Evolutionary conservation across 441 rosid species (phyloP).

Genomic region (Erysimum pusillum): DNA sequence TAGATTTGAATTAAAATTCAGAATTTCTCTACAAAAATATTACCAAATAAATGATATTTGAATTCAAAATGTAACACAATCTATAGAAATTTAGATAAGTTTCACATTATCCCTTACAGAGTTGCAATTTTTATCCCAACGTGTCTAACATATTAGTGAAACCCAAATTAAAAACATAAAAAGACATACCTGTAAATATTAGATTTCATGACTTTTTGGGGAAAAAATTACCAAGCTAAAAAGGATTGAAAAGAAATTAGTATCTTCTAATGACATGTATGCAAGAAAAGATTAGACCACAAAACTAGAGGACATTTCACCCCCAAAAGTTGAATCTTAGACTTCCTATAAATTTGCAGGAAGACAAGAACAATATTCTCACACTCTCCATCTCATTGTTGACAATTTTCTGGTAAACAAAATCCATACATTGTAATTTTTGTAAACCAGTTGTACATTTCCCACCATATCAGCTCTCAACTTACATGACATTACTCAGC

Average conservation of each 20-base stretch:
- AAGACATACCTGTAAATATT: not conserved
- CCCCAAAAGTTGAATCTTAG: not conserved
- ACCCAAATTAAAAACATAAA: not conserved
- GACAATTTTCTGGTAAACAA: not conserved
- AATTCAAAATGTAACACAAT: not conserved
- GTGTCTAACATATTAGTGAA: not conserved
- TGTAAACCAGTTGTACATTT: not conserved
- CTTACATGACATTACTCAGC: too few relatives aligned
- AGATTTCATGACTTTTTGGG: slow-evolving; percentile 7
- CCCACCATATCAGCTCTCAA: not conserved
- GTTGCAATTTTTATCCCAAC: not conserved
- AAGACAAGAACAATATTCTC: slow-evolving; percentile 4
- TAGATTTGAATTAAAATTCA: not conserved
- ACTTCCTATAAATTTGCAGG: slow-evolving; percentile 33
- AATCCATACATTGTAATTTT: not conserved
- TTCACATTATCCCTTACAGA: not conserved
- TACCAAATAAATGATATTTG: not conserved
- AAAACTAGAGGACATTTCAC: not conserved
- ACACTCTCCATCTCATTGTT: not conserved
- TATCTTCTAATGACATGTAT: slow-evolving; percentile 9
- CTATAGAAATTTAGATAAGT: not conserved
- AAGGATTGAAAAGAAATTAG: not conserved
- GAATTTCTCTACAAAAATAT: not conserved
- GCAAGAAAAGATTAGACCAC: not conserved
- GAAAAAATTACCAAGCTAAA: slow-evolving; percentile 9